Evolutionary conservation across 1,284 basidiomycete genomes (phyloP).

Genomic region (Exobasidium rhododendri): DNA sequence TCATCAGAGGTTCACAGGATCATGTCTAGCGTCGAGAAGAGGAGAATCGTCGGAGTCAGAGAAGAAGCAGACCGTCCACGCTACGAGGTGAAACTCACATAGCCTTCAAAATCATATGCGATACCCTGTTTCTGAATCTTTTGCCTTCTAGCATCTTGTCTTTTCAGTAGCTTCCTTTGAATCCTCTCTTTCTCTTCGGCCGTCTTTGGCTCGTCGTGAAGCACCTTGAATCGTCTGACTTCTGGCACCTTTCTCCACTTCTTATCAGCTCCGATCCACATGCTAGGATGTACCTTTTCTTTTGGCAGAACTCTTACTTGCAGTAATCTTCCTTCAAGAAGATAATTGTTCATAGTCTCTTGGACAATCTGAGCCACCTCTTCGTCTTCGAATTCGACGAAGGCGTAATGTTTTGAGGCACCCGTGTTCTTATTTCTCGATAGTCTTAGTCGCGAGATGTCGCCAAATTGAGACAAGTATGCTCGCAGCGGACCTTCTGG

Average conservation of each 20-base stretch:
- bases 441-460: slow-evolving; percentile 79
- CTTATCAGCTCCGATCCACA: slow-evolving; percentile 95
- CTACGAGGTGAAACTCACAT: slow-evolving; percentile 28
- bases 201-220: slow-evolving; percentile 65
- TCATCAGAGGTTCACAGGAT: neutral
- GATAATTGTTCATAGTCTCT: slow-evolving; percentile 99
- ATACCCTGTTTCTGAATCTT: slow-evolving; percentile 80
- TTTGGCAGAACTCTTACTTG: slow-evolving; percentile 73
- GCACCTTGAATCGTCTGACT: slow-evolving; percentile 66
- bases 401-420: slow-evolving; percentile 91
- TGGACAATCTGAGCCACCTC: slow-evolving; percentile 90
- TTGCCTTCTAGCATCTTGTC: slow-evolving; percentile 73
- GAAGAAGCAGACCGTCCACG: too few relatives aligned
- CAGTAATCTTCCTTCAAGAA: slow-evolving; percentile 88
- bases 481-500: slow-evolving; percentile 88
- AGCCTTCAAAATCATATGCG: slow-evolving; percentile 76
- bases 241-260: slow-evolving; percentile 78
- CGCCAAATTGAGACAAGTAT: slow-evolving; percentile 94
- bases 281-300: slow-evolving; percentile 82
- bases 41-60: too few relatives aligned
- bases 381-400: slow-evolving; percentile 86
- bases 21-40: too few relatives aligned
- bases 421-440: slow-evolving; percentile 97
- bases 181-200: slow-evolving; percentile 66
- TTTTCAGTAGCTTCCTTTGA: slow-evolving; percentile 69